Conservation (phyloP, 495 filamentous ascomycete species). For the Penicillium steckii region DNA sequence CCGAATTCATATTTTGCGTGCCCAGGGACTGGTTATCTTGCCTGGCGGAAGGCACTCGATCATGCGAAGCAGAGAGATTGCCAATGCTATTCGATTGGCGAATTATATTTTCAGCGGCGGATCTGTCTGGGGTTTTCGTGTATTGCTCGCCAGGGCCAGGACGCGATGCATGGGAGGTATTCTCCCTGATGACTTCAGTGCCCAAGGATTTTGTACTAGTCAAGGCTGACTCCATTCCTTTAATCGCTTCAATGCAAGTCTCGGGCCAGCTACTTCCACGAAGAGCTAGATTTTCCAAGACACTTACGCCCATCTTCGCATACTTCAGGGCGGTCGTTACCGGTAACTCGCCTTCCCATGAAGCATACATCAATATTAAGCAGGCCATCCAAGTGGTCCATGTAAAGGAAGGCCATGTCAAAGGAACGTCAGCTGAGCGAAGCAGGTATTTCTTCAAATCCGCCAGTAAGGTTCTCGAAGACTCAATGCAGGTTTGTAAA, state of each 20-base stretch:
- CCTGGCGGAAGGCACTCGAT: background rate
- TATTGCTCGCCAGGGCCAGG: background rate
- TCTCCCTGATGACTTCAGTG: background rate
- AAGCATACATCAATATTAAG: constrained; percentile 47
- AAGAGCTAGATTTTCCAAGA: constrained; percentile 35
- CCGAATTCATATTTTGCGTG: background rate
- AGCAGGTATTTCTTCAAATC: constrained; percentile 31
- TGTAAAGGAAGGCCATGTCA: constrained; percentile 48
- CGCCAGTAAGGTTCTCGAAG: constrained; percentile 39
- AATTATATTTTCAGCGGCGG: background rate
- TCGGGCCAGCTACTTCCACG: constrained; percentile 42
- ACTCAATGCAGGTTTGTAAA: constrained; percentile 43
- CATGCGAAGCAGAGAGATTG: background rate
- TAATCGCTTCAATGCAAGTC: constrained; percentile 43
- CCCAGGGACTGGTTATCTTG: background rate
- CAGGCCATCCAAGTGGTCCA: constrained; percentile 51
- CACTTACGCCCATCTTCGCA: constrained; percentile 28
- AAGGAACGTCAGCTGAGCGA: constrained; percentile 20
- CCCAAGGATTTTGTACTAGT: constrained; percentile 8
- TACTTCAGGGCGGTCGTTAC: constrained; percentile 32
- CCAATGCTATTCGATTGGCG: background rate
- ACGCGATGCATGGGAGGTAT: background rate
- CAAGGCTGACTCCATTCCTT: constrained; percentile 36
- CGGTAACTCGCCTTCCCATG: constrained; percentile 38
- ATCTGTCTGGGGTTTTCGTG: background rate